Evolutionary conservation across 192 early-diverging fungal genomes (phyloP), one percentile per base, ranked within the genome.

Genomic region (Mortierella alpina): DNA sequence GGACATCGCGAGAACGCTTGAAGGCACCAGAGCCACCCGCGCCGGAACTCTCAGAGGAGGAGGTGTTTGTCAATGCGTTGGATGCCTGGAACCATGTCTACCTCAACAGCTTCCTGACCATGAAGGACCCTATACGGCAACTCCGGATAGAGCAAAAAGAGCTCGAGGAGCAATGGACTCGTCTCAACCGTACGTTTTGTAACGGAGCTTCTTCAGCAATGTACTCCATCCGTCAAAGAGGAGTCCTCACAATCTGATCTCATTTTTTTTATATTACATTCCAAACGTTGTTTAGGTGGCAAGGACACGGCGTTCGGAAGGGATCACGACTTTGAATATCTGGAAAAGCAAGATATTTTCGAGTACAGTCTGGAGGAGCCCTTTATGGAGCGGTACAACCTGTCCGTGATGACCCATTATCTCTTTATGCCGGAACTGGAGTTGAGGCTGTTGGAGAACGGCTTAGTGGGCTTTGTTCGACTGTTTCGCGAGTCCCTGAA

Each of bases 71-170:
- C 11, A 41, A 39, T n/a, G 54, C 55, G 7, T 3, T 73, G 7
- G 71, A 73, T 44, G 63, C 71, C 15, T 65, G 56, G 53, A 73
- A 63, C 12, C 55, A 73, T 42, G 71, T 73, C 55, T 65, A 50
- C 47, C 59, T 73, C 1, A 45, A 56, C 3, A 73, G 54, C 47
- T 42, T 65, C 56, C 40, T 73, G 44, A 23, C 45, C 48, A 73
- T 73, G 71, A 20, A 45, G 7, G 63, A 73, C 50, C 71, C 71
- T 22, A 20, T 73, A 2, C 63, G 17, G 7, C 71, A 73, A 48
- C 45, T 73, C 5, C 55, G 47, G 39, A 49, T 47, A 51, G 62
- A 73, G 40, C 63, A 65, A 7, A 39, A 50, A 11, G 71, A 73
- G n/a, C 56, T 73, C 11, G 71, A 73, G 8, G 14, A 41, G 11